Base-by-base conservation (phyloP, 2,329 filamentous ascomycete genomes). In the Microsporum audouinii region DNA sequence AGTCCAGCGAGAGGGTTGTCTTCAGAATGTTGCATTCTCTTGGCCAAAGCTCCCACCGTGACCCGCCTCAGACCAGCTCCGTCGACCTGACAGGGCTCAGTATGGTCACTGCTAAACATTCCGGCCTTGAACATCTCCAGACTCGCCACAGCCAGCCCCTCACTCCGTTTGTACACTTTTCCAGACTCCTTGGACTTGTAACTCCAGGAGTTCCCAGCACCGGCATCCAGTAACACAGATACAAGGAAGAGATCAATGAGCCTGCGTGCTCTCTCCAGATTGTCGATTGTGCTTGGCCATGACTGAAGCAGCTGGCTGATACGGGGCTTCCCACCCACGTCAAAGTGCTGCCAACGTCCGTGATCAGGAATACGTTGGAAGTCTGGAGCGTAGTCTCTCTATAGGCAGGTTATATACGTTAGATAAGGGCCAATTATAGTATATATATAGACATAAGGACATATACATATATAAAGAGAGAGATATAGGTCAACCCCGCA, bases 81-180 rank as follows among this genome's bases (percentile, higher is more conserved):
- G 76, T 99, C 92, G 33, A 97, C 94, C 73, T 95, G 91, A 70
- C 85, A 89, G 58, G 90, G 91, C 75, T 96, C 90, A 62, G 77
- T 81, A 2, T 84, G 79, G 70, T 92, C 84, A 73, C 91, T 88
- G 65, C 91, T 96, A 76, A 97, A 97, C 38, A 89, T 71, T 38
- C 94, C 94, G 12, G 83, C 80, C 76, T 96, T 96, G 82, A 96
- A 96, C 91, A 96, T 96, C 67, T 96, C 91, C 68, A 87, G 71
- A 71, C 83, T 86, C 49, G 85, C 85, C 7, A 88, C 85, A 6
- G 91, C 91, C 60, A 96, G 80, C 6, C 91, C 91, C 73, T 96
- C 94, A 63, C 91, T 96, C 58, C 94, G 85, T 59, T 84, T 81
- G 75, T 92, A 97, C 45, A 88, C 74, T 64, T 86, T 87, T 61